Percentiles rank a stretch among this genome's conserved stretches.
phyloP scores from a whole-genome alignment of 2,329 filamentous ascomycete genomes.

The Penicillium sp. region DNA sequence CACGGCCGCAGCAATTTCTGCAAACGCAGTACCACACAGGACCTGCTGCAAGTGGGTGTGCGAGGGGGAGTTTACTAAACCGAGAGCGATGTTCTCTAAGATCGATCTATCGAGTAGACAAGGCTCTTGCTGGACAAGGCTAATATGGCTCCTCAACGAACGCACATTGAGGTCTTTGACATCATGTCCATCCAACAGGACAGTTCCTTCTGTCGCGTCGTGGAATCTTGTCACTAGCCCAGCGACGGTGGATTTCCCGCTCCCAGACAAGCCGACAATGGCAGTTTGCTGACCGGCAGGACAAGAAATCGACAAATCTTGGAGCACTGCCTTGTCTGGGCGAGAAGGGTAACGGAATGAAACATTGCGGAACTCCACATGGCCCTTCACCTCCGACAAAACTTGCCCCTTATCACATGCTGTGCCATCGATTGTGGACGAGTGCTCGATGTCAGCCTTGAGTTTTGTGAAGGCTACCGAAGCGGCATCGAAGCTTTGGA shows the following conservation, averaged over 20 bases:
- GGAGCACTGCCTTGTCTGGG: slow-evolving; percentile 17
- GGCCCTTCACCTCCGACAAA: slow-evolving; percentile 20
- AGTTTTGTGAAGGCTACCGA: slow-evolving; percentile 55
- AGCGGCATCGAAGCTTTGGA: slow-evolving; percentile 48
- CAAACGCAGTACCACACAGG: slow-evolving; percentile 49
- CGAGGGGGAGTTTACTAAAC: slow-evolving; percentile 16
- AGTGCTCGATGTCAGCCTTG: slow-evolving; percentile 54
- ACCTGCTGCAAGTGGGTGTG: slow-evolving; percentile 11
- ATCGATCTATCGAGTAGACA: slow-evolving; percentile 15
- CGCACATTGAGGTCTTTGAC: slow-evolving; percentile 54
- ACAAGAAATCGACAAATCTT: slow-evolving; percentile 6
- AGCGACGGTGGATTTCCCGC: slow-evolving; percentile 63
- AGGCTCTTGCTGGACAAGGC: slow-evolving; percentile 14
- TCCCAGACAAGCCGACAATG: slow-evolving; percentile 52
- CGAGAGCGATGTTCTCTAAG: slow-evolving; percentile 13
- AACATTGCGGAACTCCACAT: slow-evolving; percentile 32
- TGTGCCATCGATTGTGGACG: slow-evolving; percentile 45
- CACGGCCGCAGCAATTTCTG: slow-evolving; percentile 40
- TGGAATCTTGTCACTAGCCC: slow-evolving; percentile 60
- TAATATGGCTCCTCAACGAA: slow-evolving; percentile 11
- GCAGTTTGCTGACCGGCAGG: slow-evolving; percentile 48
- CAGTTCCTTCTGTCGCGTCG: slow-evolving; percentile 56
- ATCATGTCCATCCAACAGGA: slow-evolving; percentile 60
- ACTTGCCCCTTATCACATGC: slow-evolving; percentile 10
- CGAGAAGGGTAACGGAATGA: slow-evolving; percentile 29